These are phyloP conservation scores for Talaromyces islandicus DNA, from an alignment of 2,329 filamentous ascomycete genomes.

Conservation along the genomic window DNA sequence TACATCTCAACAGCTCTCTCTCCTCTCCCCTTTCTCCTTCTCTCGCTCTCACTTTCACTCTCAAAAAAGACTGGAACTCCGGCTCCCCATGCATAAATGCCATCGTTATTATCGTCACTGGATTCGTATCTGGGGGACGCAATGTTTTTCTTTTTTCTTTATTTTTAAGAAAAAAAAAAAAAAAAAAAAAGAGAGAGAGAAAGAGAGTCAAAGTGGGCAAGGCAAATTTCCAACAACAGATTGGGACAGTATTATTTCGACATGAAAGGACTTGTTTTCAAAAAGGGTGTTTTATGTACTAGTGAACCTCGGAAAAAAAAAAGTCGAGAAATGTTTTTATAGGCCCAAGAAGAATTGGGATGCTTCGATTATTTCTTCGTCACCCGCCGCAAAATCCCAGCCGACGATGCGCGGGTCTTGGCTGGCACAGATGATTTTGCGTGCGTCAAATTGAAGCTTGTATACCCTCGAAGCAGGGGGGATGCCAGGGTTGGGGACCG, in stretches of 20 bases:
- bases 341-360: slow-evolving; percentile 64
- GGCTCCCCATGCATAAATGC: background rate
- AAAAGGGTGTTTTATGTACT: background rate
- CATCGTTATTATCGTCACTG: background rate
- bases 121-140: background rate
- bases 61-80: background rate
- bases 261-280: background rate
- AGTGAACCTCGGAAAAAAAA: background rate
- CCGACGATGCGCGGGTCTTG: slow-evolving; percentile 89
- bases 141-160: no score
- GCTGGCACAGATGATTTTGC: slow-evolving; percentile 89
- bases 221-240: background rate
- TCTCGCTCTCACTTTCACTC: background rate
- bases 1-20: background rate
- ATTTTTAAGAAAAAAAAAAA: background rate
- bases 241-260: background rate
- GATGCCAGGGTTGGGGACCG: slow-evolving; percentile 1
- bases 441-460: slow-evolving; percentile 92
- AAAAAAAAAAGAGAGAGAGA: background rate
- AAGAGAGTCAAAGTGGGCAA: background rate
- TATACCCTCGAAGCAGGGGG: slow-evolving; percentile 64
- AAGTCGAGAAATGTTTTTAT: no score
- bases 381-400: slow-evolving; percentile 93
- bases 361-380: slow-evolving; percentile 71
- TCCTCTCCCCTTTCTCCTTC: background rate